Percentiles rank a stretch among this genome's conserved stretches.
phyloP scores from a whole-genome alignment of 2,329 filamentous ascomycete genomes.

The Aspergillus calidoustus region DNA sequence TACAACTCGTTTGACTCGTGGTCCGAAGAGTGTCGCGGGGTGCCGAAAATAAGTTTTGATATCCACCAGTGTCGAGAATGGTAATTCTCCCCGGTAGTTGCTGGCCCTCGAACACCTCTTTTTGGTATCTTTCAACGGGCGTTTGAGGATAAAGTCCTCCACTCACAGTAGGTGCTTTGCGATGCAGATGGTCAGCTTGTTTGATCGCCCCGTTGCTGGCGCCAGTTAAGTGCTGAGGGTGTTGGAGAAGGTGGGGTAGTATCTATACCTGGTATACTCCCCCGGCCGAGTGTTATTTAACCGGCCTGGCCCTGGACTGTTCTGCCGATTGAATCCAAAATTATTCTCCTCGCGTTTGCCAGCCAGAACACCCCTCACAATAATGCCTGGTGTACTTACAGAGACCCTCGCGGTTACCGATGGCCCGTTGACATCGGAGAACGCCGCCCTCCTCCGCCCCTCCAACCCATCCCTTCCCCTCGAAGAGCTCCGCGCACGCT shows the following conservation, averaged over 20 bases:
- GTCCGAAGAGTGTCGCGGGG: background rate
- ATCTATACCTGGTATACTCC: background rate
- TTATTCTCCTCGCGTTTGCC: background rate
- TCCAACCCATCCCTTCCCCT: slow-evolving; percentile 52
- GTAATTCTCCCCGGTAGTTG: slow-evolving; percentile 12
- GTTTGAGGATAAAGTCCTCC: slow-evolving; percentile 2
- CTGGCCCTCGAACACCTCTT: background rate
- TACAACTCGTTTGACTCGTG: background rate
- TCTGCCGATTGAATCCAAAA: background rate
- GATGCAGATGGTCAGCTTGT: background rate
- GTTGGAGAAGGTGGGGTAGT: slow-evolving; percentile 11
- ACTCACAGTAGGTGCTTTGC: slow-evolving; percentile 7
- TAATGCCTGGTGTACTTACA: slow-evolving; percentile 23
- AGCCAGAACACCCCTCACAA: background rate
- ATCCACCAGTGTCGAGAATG: background rate
- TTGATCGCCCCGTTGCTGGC: background rate
- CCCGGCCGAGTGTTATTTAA: slow-evolving; percentile 4
- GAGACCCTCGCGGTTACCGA: slow-evolving; percentile 45
- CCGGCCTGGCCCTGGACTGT: background rate
- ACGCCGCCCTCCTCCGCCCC: slow-evolving; percentile 48
- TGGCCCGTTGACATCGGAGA: slow-evolving; percentile 51
- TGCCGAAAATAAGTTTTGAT: background rate
- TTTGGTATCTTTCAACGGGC: slow-evolving; percentile 18
- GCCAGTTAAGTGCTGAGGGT: background rate
- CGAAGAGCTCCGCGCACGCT: slow-evolving; percentile 54